Percentiles rank a stretch among this genome's conserved stretches.
Evolutionary conservation across 225 moss, liverwort and hornwort genomes (phyloP).

Genomic region (Marchantia paleacea): DNA sequence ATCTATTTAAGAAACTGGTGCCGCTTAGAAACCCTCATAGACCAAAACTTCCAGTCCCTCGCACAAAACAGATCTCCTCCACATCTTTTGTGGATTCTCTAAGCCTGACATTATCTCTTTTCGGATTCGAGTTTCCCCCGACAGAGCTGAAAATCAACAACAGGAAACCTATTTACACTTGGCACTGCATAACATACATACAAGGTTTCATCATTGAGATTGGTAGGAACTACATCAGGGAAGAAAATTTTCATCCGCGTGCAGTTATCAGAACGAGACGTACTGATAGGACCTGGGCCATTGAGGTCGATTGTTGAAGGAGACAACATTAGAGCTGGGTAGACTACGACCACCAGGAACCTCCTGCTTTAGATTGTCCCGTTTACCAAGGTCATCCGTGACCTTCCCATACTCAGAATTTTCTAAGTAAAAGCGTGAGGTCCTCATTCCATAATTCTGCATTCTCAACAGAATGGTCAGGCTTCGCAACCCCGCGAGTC

Average conservation of each 20-base stretch:
- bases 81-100: no score
- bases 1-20: no score
- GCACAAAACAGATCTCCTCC: no score
- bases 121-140: no score
- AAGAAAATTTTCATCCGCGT: background rate
- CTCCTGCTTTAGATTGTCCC: background rate
- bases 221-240: background rate
- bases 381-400: background rate
- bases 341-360: background rate
- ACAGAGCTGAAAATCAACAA: background rate
- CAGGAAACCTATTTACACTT: background rate
- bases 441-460: background rate
- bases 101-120: no score
- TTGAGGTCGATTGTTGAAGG: background rate
- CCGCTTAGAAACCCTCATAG: no score
- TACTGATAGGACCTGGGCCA: slow-evolving; percentile 11
- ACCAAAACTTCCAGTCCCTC: no score
- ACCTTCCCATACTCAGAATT: background rate
- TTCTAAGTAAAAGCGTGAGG: background rate
- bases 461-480: background rate
- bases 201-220: background rate
- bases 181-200: background rate
- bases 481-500: background rate
- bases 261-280: background rate
- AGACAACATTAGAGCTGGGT: background rate